Evolutionary conservation across 2,329 filamentous ascomycete species (phyloP).

Genomic region (Exophiala sp.): DNA sequence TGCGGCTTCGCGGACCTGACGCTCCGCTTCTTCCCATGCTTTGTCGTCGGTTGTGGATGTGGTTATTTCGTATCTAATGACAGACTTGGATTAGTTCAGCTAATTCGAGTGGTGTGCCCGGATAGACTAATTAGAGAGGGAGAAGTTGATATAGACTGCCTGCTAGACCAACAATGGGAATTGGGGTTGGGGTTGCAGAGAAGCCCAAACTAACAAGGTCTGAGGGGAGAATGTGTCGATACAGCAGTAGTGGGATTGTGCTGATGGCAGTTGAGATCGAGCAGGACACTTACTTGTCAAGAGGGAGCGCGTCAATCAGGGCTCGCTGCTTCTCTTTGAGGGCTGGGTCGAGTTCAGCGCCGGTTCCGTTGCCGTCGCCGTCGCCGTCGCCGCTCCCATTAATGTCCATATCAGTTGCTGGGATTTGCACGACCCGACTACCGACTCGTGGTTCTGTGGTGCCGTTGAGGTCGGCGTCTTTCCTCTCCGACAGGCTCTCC

Average conservation of each 20-base stretch:
- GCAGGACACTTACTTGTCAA: slow-evolving; percentile 81
- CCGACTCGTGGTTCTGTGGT: background rate
- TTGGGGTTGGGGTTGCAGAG: too few species aligned
- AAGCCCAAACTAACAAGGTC: too few species aligned
- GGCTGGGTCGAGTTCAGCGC: slow-evolving; percentile 59
- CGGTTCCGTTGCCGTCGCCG: too few species aligned
- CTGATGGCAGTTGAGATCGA: too few species aligned
- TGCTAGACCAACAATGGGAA: too few species aligned
- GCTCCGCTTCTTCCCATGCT: slow-evolving; percentile 61
- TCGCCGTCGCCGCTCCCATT: slow-evolving; percentile 62
- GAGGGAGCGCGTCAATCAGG: slow-evolving; percentile 80
- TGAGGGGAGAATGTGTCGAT: too few species aligned
- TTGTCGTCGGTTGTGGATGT: slow-evolving; percentile 40
- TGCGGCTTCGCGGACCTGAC: slow-evolving; percentile 57
- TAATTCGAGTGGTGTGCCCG: too few species aligned
- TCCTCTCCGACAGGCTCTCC: slow-evolving; percentile 56
- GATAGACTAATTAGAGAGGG: too few species aligned
- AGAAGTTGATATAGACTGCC: too few species aligned
- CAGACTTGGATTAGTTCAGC: slow-evolving; percentile 36
- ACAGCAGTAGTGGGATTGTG: too few species aligned
- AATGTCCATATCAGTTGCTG: background rate
- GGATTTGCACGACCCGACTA: background rate
- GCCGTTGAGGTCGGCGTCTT: slow-evolving; percentile 30
- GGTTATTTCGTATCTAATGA: slow-evolving; percentile 40
- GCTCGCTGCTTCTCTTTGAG: slow-evolving; percentile 76